Evolutionary conservation across 352 stramenopile species (phyloP), one percentile per base, ranked within the genome.

Genomic region (Phytopythium kandeliae): DNA sequence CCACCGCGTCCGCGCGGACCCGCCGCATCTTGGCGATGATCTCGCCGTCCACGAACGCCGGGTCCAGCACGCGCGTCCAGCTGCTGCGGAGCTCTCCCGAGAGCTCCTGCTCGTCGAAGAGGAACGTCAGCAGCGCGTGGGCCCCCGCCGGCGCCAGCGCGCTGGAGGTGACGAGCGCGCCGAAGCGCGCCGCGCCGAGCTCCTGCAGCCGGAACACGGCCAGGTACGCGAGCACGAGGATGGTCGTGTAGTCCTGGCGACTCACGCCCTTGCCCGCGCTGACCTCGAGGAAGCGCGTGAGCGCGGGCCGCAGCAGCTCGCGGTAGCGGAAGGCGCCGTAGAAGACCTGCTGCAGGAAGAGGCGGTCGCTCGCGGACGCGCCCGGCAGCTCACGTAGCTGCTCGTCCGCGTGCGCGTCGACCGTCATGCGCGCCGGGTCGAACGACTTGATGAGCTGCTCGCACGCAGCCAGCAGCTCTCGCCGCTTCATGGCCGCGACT

Each of bases 261-360:
- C 46, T 52, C 1, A 25, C 46, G 35, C 46, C 31, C 30, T 37
- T 38, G 30, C 46, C 46, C 12, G 46, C 46, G 45, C 82, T 78
- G 37, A 93, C 71, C 47, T 88, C 78, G 50, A 94, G 84, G 31
- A 96, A 96, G n/a, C 91, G 71, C 47, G 80, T 71, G 12, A 94
- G 56, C 50, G 91, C 61, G 17, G 79, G 63, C 46, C 86, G 87
- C 17, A 97, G 63, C 15, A 92, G 54, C 19, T 92, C 81, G 35
- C 87, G 86, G 67, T 93, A 96, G n/a, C 89, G 79, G 31, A 91
- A 90, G 12, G 75, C 91, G 19, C 87, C 88, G 57, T 96, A 97
- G 21, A 97, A 78, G 19, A 96, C 73, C 60, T 97, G 77, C 62
- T 93, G 82, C 7, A 95, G 55, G 52, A 96, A 95, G 17, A 79